Base-by-base conservation (phyloP, 257 asterid species). In the Cinchona pubescens region DNA sequence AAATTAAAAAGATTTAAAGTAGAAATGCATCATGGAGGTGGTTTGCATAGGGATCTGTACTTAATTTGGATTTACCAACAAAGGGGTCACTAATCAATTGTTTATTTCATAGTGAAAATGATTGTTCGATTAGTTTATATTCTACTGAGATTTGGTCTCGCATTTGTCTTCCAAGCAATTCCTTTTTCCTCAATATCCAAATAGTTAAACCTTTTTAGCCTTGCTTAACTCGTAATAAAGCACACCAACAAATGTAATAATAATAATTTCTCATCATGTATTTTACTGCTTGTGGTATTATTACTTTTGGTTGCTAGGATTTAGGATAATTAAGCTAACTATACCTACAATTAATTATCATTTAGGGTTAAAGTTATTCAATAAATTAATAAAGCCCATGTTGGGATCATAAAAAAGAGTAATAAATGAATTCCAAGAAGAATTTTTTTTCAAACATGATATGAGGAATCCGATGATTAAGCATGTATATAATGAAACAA, bases 401-500 rank as follows among this genome's bases (percentile, higher is more conserved):
- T 80, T n/a, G 84, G 78, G 75, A 76, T 80, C 75, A 45, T 35
- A 25, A 55, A 73, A 69, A 79, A 63, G 76, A 70, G 71, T 51
- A 63, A 62, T 49, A 67, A 55, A 67, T 43, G 62, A 80, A 43
- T 61, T 60, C 40, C 58, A 60, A 60, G 69, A 71, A 67, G 58
- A 67, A 66, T 58, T 76, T 59, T 40, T 59, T 40, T 18, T 59
- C 29, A 62, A 79, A 81, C 79, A 82, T 73, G 83, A 55, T 71
- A 72, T 67, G 80, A 76, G 77, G 83, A 76, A 82, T 82, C 86
- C 83, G 75, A 82, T 78, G 81, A 71, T 75, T 46, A 58, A 67
- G 79, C 79, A 79, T 62, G 79, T 67, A 34, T 29, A 16, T 37
- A 69, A 71, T 67, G 71, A 74, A 37, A 68, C 78, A 53, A 76